Conservation (phyloP, 805 yeast species). For the Yarrowia hollandica region DNA sequence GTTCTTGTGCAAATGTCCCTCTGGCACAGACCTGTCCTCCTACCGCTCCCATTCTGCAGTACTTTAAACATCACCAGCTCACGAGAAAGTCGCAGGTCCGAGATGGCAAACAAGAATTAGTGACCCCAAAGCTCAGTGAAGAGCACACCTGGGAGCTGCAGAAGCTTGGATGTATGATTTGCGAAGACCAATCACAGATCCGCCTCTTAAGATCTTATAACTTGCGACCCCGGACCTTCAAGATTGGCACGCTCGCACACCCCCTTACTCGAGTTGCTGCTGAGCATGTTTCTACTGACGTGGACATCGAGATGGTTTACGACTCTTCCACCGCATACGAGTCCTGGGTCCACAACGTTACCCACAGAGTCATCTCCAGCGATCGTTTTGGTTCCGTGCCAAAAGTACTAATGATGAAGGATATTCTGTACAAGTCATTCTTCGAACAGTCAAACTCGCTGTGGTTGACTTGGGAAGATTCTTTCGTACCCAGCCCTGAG, state of each 20-base stretch:
- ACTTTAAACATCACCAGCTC: not conserved
- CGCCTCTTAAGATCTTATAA: constrained; percentile 14
- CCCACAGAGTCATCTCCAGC: constrained; percentile 8
- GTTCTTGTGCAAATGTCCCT: not conserved
- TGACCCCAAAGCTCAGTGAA: not conserved
- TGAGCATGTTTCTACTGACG: not conserved
- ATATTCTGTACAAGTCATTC: constrained; percentile 20
- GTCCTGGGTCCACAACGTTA: constrained; percentile 25
- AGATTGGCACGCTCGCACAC: constrained; percentile 19
- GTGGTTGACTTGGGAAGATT: constrained; percentile 22
- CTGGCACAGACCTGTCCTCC: constrained; percentile 24
- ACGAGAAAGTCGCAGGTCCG: not conserved
- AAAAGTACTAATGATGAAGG: constrained; percentile 26
- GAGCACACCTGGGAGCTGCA: not conserved
- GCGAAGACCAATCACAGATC: constrained; percentile 8
- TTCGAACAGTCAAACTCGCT: constrained; percentile 20
- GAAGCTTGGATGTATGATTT: constrained; percentile 16
- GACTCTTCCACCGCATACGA: constrained; percentile 13
- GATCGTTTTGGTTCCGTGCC: constrained; percentile 6
- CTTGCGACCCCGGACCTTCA: constrained; percentile 25
- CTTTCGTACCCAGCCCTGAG: not conserved
- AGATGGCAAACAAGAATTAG: not conserved
- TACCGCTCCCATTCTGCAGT: constrained; percentile 7
- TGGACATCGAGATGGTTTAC: constrained; percentile 13
- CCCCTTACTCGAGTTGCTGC: constrained; percentile 25